Evolutionary conservation across 805 yeast genomes (phyloP), one percentile per base, ranked within the genome.

Genomic region (Candida gorgasii): DNA sequence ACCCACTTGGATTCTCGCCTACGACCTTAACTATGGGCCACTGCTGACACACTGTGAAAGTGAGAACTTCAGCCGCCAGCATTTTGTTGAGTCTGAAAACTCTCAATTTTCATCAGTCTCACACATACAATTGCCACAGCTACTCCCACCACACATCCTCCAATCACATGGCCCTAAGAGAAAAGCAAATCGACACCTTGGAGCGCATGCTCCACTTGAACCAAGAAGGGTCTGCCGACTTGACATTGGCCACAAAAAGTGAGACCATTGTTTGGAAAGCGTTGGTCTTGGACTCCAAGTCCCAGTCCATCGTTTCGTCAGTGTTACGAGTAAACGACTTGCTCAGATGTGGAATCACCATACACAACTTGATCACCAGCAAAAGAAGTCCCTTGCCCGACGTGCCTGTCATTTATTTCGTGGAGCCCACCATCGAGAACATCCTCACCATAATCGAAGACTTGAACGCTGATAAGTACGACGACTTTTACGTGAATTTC

Each of bases 311-410:
- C 31, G 78, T 93, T 5, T 89, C 97, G 2, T 86, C 96, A 5
- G 92, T 93, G n/a, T 66, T 93, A 43, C 73, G 98, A 45, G 97
- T 92, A 47, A 89, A 89, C 54, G 99, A 95, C 61, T 72, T 93
- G 51, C 74, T 93, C 52, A 80, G 84, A 51, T 86, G 88, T 58
- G 99, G 99, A 8, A 83, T 93, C 43, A 93, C 99, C 0, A 84
- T 89, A 55, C 98, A 93, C 59, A 75, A 92, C 45, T 65, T 86
- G 38, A 80, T 92, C 42, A 72, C 73, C 42, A 73, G 89, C 36
- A 79, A 76, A 44, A 73, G 99, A 47, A 79, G 90, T n/a, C 77
- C 92, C 1, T 73, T 93, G 39, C 90, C 95, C 1, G 99, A 93
- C 55, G 98, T 92, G 11, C 97, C 98, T 0, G 98, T 82, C 3